Evolutionary conservation across 768 basidiomycete species (phyloP), one percentile per base, ranked within the genome.

Genomic region (Hericium alpestre): DNA sequence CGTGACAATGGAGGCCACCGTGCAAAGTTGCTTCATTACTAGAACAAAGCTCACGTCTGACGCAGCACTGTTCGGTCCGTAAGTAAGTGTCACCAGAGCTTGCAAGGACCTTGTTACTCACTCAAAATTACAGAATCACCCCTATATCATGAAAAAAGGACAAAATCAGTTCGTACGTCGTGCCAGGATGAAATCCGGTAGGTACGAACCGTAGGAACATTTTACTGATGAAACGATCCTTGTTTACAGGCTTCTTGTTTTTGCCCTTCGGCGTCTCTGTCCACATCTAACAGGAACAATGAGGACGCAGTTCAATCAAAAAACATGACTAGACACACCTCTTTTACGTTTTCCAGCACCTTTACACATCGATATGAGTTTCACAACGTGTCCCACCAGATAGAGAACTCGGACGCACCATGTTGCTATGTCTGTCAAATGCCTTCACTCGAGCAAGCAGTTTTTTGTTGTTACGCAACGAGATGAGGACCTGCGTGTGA

Each of bases 181-280:
- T 2, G 70, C 83, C 32, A 32, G 32, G 9, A 32, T 32, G 32
- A 10, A 32, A 32, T 32, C 32, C 32, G 32, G 6, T 32, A 10
- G 8, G 32, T 32, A 32, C 32, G 53, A 65, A 88, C 90, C 92
- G 81, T 60, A 98, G 73, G 73, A 95, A 98, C 93, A 99, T 95
- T 75, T 98, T 99, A 71, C 93, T 95, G 70, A 99, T 95, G 76
- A 98, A 99, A 51, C 96, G 82, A 73, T 98, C 96, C 74, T 98
- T 98, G 78, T 98, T 98, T 56, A 98, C 86, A 7, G 96, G 91
- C 69, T 97, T 98, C 77, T 96, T 97, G 69, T 93, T 93, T 75
- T 98, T 98, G 41, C 93, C 93, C 72, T 97, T 98, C 18, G 96
- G 96, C 50, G 86, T 71, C 71, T 99, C 96, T 20, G 94, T 97